phyloP scores from a whole-genome alignment of 2,329 filamentous ascomycete genomes.

The Biscogniauxia mediterranea region DNA sequence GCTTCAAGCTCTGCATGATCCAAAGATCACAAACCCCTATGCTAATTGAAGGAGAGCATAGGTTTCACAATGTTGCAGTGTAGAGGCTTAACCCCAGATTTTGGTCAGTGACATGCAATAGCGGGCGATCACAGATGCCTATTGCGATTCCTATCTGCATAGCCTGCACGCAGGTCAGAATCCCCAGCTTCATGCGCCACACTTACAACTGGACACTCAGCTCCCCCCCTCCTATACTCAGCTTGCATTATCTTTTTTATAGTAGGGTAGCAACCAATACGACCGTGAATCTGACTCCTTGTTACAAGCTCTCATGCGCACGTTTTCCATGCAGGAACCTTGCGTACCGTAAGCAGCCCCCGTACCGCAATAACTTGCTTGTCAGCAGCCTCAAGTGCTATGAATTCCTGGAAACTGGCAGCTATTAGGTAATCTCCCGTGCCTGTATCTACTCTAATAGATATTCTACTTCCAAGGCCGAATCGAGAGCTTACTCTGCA shows the following conservation, averaged over 20 bases:
- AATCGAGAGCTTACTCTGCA: not conserved
- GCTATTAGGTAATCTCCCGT: not conserved
- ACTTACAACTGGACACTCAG: not conserved
- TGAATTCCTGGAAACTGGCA: not conserved
- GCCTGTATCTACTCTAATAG: not conserved
- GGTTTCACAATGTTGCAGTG: not conserved
- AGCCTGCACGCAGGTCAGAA: not conserved
- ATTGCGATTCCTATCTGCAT: not conserved
- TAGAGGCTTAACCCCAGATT: not conserved
- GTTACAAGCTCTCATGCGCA: constrained; percentile 6
- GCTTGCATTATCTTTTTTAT: not conserved
- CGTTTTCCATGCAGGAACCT: constrained; percentile 14
- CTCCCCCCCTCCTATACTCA: not conserved
- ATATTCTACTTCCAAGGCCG: not conserved
- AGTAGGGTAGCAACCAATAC: not conserved
- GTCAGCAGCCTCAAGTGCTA: not conserved
- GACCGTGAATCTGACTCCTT: constrained; percentile 1
- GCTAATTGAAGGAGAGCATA: not conserved
- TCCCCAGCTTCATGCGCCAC: not conserved
- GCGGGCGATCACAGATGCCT: not conserved
- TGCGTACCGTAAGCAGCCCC: constrained; percentile 8
- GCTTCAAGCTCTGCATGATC: not conserved
- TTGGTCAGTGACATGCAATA: not conserved
- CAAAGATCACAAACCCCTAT: not conserved
- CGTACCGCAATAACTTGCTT: not conserved